phyloP scores from a whole-genome alignment of 1,139 yeast genomes.

The Saccharomyces hybrid region DNA sequence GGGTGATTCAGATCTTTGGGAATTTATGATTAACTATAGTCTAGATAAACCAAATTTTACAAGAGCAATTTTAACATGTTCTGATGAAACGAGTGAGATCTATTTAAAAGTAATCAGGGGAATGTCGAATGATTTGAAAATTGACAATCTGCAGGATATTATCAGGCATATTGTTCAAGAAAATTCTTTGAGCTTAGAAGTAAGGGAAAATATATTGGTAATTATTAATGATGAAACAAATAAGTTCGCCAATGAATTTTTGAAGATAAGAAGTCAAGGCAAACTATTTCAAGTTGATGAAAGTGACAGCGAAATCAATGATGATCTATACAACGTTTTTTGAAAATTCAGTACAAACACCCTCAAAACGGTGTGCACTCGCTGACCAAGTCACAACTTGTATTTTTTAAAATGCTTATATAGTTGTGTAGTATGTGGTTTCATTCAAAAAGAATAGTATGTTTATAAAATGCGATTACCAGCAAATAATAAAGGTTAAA shows the following conservation, averaged over 20 bases:
- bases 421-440: no score
- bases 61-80: constrained; percentile 61
- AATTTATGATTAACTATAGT: constrained; percentile 62
- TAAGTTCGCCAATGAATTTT: constrained; percentile 36
- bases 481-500: no score
- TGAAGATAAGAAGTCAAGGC: constrained; percentile 40
- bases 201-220: constrained; percentile 53
- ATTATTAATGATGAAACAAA: constrained; percentile 58
- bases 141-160: constrained; percentile 58
- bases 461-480: no score
- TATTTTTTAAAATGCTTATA: no score
- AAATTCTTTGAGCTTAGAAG: constrained; percentile 51
- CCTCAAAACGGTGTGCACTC: no score
- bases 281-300: constrained; percentile 34
- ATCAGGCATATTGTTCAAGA: constrained; percentile 58
- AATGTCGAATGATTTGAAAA: constrained; percentile 55
- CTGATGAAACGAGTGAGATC: constrained; percentile 65
- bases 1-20: constrained; percentile 74
- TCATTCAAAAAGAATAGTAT: no score
- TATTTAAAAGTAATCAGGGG: constrained; percentile 51
- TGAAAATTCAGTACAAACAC: neutral
- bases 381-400: no score
- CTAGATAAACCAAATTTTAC: constrained; percentile 67
- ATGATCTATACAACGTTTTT: neutral
- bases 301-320: neutral